Conservation (phyloP, 2,329 filamentous ascomycete genomes). For the Colletotrichum caudatum region DNA sequence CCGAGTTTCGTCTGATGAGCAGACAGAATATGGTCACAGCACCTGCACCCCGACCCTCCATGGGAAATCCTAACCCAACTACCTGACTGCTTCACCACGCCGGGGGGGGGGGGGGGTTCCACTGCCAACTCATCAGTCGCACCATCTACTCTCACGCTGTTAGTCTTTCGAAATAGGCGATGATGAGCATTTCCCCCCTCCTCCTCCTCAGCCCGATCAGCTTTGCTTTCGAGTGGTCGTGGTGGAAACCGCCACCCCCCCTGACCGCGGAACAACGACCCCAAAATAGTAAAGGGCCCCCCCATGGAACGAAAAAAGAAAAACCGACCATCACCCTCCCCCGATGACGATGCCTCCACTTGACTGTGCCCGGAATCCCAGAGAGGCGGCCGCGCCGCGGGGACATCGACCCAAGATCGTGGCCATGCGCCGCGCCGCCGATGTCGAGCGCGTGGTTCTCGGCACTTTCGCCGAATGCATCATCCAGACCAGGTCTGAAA, state of each 20-base stretch:
- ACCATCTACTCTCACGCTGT: not conserved
- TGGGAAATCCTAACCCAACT: not conserved
- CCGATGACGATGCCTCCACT: constrained; percentile 1
- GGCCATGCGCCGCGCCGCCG: constrained; percentile 41
- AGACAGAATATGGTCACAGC: not conserved
- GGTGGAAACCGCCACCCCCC: not conserved
- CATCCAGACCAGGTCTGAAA: constrained; percentile 11
- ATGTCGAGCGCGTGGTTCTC: constrained; percentile 41
- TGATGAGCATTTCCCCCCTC: not conserved
- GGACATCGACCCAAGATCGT: constrained; percentile 13
- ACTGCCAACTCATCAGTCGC: constrained; percentile 17
- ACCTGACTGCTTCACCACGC: not conserved
- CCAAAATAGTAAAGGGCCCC: not conserved
- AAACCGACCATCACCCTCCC: not conserved
- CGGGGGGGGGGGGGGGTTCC: not conserved
- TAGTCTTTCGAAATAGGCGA: not conserved
- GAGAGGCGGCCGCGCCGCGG: constrained; percentile 14
- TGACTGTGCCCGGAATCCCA: not conserved
- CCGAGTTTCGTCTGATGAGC: not conserved
- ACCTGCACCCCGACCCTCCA: not conserved
- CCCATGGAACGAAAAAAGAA: not conserved
- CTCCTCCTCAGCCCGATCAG: no score
- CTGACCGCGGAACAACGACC: not conserved
- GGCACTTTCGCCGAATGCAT: not conserved
- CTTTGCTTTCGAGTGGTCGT: not conserved